Base-by-base conservation (phyloP, 495 filamentous ascomycete genomes). In the Talaromyces nanjingensis region DNA sequence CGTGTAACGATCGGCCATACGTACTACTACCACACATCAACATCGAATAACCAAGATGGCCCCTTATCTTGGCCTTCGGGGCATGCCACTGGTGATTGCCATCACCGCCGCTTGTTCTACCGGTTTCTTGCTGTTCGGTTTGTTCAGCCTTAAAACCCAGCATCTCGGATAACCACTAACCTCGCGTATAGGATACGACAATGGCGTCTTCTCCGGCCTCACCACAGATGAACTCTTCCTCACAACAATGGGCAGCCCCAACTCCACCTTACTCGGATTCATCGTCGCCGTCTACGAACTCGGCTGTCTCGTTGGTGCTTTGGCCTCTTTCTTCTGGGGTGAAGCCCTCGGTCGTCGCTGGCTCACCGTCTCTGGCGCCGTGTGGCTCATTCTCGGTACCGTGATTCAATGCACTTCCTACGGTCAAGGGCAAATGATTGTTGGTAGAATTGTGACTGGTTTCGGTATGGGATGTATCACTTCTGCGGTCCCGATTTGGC, bases 401-500 rank as follows among this genome's bases (percentile, higher is more conserved):
- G 72, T 82, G 20, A 72, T 92, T 24, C 89, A 91, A 70, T 76
- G 77, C 18, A 84, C 83, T 6, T 79, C 89, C 1, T 87, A 77
- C 64, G 73, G 72, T 1, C 71, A 88, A 27, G 80, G 80, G 3
- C 89, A 91, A 29, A 81, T 90, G 56, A 86, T 90, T 58, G 72
- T 85, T 12, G 88, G 85, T 6, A 76, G 89, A 34, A 73, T 90
- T 31, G 79, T 92, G 45, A 89, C 88, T 4, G 89, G 88, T 3
- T 72, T 90, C 64, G 87, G 87, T 3, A 84, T 84, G 63, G 83
- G 84, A 52, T 81, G 88, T 70, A 87, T 86, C 66, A 86, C 86
- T 4, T 83, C 85, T 0, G 88, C 85, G 1, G 84, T 91, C 11
- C 89, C 90, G 0, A 88, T 86, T 1, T 93, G 88, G 88, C 89